phyloP scores from a whole-genome alignment of 2,329 filamentous ascomycete species.

The Colletotrichum musicola region DNA sequence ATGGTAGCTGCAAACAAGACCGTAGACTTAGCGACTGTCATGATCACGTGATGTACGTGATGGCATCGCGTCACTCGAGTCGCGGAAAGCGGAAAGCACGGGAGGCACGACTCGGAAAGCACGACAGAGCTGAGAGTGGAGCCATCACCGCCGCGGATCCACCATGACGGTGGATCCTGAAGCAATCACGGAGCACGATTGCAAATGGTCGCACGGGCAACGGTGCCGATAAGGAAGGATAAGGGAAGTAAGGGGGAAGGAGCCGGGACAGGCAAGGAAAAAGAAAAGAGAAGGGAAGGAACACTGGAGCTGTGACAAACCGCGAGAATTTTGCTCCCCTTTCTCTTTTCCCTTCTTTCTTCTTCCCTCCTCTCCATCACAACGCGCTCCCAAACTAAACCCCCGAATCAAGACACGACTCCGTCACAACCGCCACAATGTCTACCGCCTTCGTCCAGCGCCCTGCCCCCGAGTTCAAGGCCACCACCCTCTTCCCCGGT shows the following conservation, averaged over 20 bases:
- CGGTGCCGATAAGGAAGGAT: background rate
- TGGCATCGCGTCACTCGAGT: conserved; percentile 8
- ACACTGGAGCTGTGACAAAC: background rate
- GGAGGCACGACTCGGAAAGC: conserved; percentile 6
- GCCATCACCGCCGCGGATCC: conserved; percentile 10
- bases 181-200: too few species aligned
- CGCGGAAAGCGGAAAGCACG: background rate
- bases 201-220: conserved; percentile 21
- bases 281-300: background rate
- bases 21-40: too few species aligned
- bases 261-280: background rate
- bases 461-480: conserved; percentile 62
- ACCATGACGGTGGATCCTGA: background rate
- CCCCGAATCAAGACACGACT: background rate
- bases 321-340: conserved; percentile 24
- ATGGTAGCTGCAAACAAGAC: too few species aligned
- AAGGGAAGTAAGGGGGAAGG: background rate
- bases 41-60: background rate
- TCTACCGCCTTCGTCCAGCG: conserved; percentile 61
- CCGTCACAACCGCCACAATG: conserved; percentile 46
- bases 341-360: background rate
- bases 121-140: background rate
- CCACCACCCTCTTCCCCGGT: conserved; percentile 62
- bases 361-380: background rate
- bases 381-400: background rate